A percentile compares a stretch with the other conserved stretches of the same genome.
Conservation (phyloP, 768 basidiomycete genomes). For the Tremella yokohamensis region DNA sequence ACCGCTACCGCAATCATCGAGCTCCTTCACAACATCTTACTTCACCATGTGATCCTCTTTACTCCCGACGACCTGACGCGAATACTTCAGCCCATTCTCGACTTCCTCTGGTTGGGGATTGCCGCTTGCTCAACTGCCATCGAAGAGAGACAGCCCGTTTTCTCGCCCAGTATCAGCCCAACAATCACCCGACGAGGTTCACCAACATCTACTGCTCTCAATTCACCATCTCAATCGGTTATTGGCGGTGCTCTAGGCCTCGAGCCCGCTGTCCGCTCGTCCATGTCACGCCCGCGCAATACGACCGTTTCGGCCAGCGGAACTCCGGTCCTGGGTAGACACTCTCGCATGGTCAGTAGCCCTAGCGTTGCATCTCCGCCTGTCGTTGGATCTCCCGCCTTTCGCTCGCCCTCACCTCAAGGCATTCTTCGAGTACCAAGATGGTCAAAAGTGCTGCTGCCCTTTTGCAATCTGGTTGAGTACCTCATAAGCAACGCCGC, state of each 20-base stretch:
- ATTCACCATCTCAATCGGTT: constrained; percentile 14
- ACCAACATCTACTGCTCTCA: constrained; percentile 15
- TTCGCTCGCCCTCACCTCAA: constrained; percentile 11
- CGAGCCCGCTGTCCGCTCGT: constrained; percentile 17
- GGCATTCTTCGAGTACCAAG: constrained; percentile 1
- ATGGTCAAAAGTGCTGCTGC: constrained; percentile 29
- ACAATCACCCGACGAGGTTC: constrained; percentile 10
- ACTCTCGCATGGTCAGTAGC: constrained; percentile 3
- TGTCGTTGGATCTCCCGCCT: constrained; percentile 8
- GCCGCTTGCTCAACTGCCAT: constrained; percentile 12
- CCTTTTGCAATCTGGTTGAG: constrained; percentile 28
- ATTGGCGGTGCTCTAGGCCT: constrained; percentile 9
- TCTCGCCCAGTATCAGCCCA: background rate
- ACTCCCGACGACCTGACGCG: constrained; percentile 31
- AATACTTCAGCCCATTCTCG: constrained; percentile 35
- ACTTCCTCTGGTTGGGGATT: constrained; percentile 34
- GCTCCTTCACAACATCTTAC: constrained; percentile 37
- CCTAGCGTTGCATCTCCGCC: constrained; percentile 16
- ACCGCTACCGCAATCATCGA: constrained; percentile 30
- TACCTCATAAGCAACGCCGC: constrained; percentile 22
- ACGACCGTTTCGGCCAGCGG: background rate
- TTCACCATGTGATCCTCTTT: constrained; percentile 41
- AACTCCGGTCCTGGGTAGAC: background rate
- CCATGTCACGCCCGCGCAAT: constrained; percentile 2
- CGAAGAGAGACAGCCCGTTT: too few relatives aligned